Percentiles rank a stretch among this genome's conserved stretches.
phyloP scores from a whole-genome alignment of 2,329 filamentous ascomycete genomes.

The Fusarium protoensiforme region DNA sequence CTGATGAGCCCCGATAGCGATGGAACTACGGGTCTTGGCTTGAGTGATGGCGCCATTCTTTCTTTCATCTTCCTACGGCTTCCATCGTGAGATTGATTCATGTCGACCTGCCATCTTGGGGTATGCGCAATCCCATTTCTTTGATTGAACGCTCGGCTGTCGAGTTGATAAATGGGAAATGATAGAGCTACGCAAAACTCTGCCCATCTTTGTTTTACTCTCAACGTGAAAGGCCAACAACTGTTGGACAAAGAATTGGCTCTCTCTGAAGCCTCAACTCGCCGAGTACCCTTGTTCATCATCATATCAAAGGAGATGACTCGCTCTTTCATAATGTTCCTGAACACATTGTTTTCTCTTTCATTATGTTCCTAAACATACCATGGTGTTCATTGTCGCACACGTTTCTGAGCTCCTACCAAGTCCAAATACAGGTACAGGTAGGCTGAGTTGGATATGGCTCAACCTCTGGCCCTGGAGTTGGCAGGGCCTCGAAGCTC shows the following conservation, averaged over 20 bases:
- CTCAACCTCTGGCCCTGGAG: background rate
- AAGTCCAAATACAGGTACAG: background rate
- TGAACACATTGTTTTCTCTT: background rate
- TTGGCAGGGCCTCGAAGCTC: background rate
- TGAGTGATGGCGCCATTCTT: conserved; percentile 32
- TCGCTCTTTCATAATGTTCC: background rate
- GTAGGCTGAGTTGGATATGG: background rate
- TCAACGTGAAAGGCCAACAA: background rate
- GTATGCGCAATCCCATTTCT: background rate
- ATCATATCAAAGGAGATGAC: background rate
- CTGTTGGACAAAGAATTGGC: background rate
- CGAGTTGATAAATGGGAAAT: background rate
- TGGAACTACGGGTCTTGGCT: background rate
- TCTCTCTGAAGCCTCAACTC: background rate
- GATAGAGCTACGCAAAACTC: background rate
- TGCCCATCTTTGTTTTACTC: background rate
- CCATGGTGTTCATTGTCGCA: background rate
- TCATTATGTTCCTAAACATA: background rate
- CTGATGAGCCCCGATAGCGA: background rate
- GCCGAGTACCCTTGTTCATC: background rate
- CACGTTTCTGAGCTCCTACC: background rate
- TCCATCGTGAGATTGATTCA: conserved; percentile 24
- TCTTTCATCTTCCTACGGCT: conserved; percentile 36
- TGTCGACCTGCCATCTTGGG: conserved; percentile 6
- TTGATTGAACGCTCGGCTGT: background rate